Evolutionary conservation across 768 basidiomycete genomes (phyloP).

Genomic region (Brasilioporus rufonigricans): DNA sequence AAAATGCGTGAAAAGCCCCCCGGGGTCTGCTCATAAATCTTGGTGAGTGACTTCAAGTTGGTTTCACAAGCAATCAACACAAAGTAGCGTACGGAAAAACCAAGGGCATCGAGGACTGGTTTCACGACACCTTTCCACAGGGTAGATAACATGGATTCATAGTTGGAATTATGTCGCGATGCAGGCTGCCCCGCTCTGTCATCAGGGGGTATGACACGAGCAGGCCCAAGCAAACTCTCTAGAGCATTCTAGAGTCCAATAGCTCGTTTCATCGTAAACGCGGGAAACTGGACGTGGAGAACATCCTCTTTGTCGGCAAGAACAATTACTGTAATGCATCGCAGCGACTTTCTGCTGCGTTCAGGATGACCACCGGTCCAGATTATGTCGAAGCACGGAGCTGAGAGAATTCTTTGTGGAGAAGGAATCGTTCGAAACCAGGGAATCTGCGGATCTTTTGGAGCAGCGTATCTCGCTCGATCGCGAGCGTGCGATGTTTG

Average conservation of each 20-base stretch:
- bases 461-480: background rate
- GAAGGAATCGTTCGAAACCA: no score
- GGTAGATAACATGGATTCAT: slow-evolving; percentile 1
- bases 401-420: no score
- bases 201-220: background rate
- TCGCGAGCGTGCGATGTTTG: slow-evolving; percentile 7
- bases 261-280: background rate
- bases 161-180: background rate
- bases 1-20: background rate
- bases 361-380: no score
- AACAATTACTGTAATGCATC: slow-evolving; percentile 31
- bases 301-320: background rate
- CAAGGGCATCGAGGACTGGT: slow-evolving; percentile 3
- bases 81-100: no score
- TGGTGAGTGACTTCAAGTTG: background rate
- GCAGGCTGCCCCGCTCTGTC: background rate
- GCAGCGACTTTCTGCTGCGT: slow-evolving; percentile 24
- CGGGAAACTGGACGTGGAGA: slow-evolving; percentile 4
- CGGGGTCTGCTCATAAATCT: background rate
- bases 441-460: background rate
- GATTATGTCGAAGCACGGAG: no score
- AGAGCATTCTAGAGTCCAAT: background rate
- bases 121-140: slow-evolving; percentile 12
- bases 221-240: background rate
- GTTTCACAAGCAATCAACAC: no score